Base-by-base conservation (phyloP, 768 basidiomycete species). In the Phlegmacium glaucopus region DNA sequence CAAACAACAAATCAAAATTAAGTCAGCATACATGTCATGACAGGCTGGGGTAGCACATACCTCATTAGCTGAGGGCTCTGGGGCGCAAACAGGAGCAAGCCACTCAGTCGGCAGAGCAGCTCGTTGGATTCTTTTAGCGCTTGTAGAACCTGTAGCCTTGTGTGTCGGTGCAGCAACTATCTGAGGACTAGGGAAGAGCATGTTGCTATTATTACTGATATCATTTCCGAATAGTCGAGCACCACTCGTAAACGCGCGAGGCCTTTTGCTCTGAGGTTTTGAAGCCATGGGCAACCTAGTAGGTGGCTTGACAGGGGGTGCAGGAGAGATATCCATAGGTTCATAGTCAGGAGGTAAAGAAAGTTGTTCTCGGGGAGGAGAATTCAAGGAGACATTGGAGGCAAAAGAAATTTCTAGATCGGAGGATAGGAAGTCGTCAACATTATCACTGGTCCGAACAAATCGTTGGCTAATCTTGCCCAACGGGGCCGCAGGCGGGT, bases 271-370 rank as follows among this genome's bases (percentile, higher is more conserved):
- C 50, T 67, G 67, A 30, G 45, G 32, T 30, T 43, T 37, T 22
- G 43, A 56, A 44, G 36, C 22, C 32, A 27, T 47, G 39, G 30
- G 26, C 12, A 63, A 58, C 52, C 61, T 68, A 44, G 51, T 49
- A 55, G 57, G 30, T 41, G 62, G 51, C 53, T 62, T 66, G 45
- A 60, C 47, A 51, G 63, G 61, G 55, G 66, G 84, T 17, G 77
- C 79, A 8, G 90, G 90, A 4, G 89, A 91, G 39, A 92, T 85
- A 58, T 91, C 89, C 90, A 91, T 91, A 4, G 86, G 78, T 43
- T 83, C 74, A 54, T 65, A 68, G 18, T 82, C 80, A 26, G 75
- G 68, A 6, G 75, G 57, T 40, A 83, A 67, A 30, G 67, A 64
- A 45, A 72, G 56, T 42, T 70, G 60, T 25, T 78, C 72, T 41